Percentiles rank a stretch among this genome's conserved stretches.
phyloP scores from a whole-genome alignment of 768 basidiomycete species.

The Gymnopilus dilepis region DNA sequence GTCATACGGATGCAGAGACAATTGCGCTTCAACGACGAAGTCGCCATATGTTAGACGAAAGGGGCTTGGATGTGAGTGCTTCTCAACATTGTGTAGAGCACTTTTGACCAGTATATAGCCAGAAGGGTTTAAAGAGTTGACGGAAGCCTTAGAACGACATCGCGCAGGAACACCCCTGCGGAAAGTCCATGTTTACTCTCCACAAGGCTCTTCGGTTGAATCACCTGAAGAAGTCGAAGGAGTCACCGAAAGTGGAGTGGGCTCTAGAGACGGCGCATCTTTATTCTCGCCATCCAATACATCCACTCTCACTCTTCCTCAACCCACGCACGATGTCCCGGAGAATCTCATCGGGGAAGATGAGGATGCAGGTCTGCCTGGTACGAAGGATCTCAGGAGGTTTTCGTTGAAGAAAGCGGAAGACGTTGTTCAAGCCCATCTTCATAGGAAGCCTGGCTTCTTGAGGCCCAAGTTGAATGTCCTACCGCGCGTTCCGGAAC shows the following conservation, averaged over 20 bases:
- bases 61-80: conserved; percentile 54
- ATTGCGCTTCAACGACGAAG: conserved; percentile 9
- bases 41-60: conserved; percentile 52
- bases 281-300: conserved; percentile 2
- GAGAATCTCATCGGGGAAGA: conserved; percentile 64
- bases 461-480: background rate
- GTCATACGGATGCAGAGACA: conserved; percentile 24
- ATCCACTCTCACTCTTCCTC: conserved; percentile 23
- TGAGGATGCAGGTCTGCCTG: conserved; percentile 67
- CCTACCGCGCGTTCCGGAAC: background rate
- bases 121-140: conserved; percentile 48
- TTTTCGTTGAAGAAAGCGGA: conserved; percentile 40
- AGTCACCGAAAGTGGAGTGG: background rate
- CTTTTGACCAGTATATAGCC: conserved; percentile 39
- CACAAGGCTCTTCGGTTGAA: conserved; percentile 20
- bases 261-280: background rate
- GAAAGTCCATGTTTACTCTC: conserved; percentile 38
- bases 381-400: conserved; percentile 34
- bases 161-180: conserved; percentile 30
- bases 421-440: conserved; percentile 33
- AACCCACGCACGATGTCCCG: conserved; percentile 44
- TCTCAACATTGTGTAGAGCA: conserved; percentile 13
- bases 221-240: background rate
- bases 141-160: conserved; percentile 57
- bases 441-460: conserved; percentile 5